A percentile compares a stretch with the other conserved stretches of the same genome.
Evolutionary conservation across 371 early-diverging fungal species (phyloP).

Genomic region (Quaeritorhiza haematococci): DNA sequence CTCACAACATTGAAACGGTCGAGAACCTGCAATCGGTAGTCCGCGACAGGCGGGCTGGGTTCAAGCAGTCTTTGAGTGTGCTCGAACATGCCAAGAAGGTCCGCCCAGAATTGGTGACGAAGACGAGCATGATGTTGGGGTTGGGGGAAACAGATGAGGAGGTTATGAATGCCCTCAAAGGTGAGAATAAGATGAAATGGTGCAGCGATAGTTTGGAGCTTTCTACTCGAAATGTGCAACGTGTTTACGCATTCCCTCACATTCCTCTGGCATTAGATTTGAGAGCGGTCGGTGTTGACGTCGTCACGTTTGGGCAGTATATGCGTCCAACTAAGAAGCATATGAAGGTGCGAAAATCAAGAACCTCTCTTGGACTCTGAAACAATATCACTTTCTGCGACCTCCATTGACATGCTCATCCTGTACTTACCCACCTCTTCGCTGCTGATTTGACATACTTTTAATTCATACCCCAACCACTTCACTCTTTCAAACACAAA

Average conservation of each 20-base stretch:
- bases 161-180: slow-evolving; percentile 78
- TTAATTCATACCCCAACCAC: background rate
- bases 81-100: slow-evolving; percentile 81
- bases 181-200: slow-evolving; percentile 33
- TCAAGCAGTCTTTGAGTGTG: slow-evolving; percentile 86
- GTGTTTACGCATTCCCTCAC: background rate
- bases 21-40: slow-evolving; percentile 85
- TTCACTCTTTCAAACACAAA: background rate
- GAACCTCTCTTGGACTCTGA: background rate
- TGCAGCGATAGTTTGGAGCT: background rate
- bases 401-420: background rate
- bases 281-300: slow-evolving; percentile 83
- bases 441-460: too few species aligned
- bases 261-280: slow-evolving; percentile 48
- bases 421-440: background rate
- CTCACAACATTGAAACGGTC: slow-evolving; percentile 97
- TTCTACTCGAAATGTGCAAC: background rate
- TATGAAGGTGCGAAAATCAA: slow-evolving; percentile 77
- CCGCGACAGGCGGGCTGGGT: slow-evolving; percentile 91
- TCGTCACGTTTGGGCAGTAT: slow-evolving; percentile 97
- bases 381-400: too few species aligned
- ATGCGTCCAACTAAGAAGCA: slow-evolving; percentile 98
- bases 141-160: slow-evolving; percentile 94
- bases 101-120: slow-evolving; percentile 78
- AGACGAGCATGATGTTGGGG: slow-evolving; percentile 96